These are phyloP conservation scores for Gigaspora rosea DNA, from an alignment of 192 early-diverging fungal species.

Conservation along the genomic window DNA sequence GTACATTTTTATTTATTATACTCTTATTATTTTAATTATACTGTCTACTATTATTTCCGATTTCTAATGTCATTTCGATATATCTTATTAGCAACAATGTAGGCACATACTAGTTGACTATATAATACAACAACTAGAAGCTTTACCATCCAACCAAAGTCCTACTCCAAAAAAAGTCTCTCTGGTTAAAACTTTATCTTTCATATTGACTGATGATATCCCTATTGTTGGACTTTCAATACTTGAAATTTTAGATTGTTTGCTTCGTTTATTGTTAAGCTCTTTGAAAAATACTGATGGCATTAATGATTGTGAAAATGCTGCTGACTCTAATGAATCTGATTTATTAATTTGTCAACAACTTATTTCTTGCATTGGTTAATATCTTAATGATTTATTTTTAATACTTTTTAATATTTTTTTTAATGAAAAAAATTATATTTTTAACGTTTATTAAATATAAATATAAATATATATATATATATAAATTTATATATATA, in stretches of 20 bases:
- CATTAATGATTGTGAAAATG: constrained; percentile 18
- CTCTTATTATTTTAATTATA: background rate
- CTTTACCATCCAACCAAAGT: constrained; percentile 29
- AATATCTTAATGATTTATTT: background rate
- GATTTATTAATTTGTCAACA: constrained; percentile 35
- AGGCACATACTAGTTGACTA: constrained; percentile 54
- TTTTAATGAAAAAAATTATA: background rate
- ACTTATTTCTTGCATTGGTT: constrained; percentile 40
- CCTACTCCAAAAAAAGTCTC: constrained; percentile 47
- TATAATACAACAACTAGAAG: constrained; percentile 46
- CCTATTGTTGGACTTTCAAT: constrained; percentile 54
- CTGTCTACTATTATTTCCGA: background rate
- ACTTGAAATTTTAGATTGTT: constrained; percentile 52
- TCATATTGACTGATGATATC: constrained; percentile 46
- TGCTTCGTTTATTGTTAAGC: constrained; percentile 45
- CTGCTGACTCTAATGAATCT: constrained; percentile 12
- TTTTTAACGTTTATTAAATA: background rate
- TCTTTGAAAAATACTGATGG: constrained; percentile 31
- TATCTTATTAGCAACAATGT: constrained; percentile 46
- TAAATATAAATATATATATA: too few species aligned
- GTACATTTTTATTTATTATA: background rate
- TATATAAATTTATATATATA: too few species aligned
- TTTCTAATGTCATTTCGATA: background rate
- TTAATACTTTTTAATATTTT: background rate
- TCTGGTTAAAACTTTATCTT: constrained; percentile 44